phyloP scores from a whole-genome alignment of 495 filamentous ascomycete species.

The Pseudoneurospora amorphoporcata region DNA sequence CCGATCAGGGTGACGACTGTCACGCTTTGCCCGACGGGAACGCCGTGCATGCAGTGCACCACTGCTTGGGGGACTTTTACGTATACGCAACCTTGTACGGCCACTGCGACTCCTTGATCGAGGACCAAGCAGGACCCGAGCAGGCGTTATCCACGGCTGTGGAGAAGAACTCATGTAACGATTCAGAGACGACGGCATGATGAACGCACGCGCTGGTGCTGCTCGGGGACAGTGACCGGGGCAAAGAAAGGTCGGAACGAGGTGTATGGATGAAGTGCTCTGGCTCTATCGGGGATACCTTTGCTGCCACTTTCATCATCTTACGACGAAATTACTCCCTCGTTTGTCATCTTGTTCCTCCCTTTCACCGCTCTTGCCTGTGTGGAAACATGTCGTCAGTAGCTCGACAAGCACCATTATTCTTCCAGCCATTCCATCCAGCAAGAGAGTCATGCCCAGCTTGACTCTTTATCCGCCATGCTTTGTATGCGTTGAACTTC shows the following conservation, averaged over 20 bases:
- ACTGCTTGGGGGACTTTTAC: conserved; percentile 5
- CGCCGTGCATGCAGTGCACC: conserved; percentile 7
- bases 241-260: background rate
- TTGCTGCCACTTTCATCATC: too few species aligned
- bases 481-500: too few species aligned
- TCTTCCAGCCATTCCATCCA: background rate
- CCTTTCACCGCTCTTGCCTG: too few species aligned
- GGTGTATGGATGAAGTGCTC: background rate
- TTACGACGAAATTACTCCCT: too few species aligned
- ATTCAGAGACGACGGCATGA: background rate
- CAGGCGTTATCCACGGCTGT: too few species aligned
- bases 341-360: too few species aligned
- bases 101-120: background rate
- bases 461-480: background rate
- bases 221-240: background rate
- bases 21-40: conserved; percentile 12
- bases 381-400: background rate
- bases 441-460: too few species aligned
- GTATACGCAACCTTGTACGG: background rate
- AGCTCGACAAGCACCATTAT: background rate
- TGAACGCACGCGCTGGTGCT: background rate
- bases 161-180: background rate
- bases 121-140: too few species aligned
- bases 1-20: conserved; percentile 10
- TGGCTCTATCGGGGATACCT: too few species aligned